A percentile compares a stretch with the other conserved stretches of the same genome.
Evolutionary conservation across 768 basidiomycete genomes (phyloP).

Genomic region (Suillus fuscotomentosus): DNA sequence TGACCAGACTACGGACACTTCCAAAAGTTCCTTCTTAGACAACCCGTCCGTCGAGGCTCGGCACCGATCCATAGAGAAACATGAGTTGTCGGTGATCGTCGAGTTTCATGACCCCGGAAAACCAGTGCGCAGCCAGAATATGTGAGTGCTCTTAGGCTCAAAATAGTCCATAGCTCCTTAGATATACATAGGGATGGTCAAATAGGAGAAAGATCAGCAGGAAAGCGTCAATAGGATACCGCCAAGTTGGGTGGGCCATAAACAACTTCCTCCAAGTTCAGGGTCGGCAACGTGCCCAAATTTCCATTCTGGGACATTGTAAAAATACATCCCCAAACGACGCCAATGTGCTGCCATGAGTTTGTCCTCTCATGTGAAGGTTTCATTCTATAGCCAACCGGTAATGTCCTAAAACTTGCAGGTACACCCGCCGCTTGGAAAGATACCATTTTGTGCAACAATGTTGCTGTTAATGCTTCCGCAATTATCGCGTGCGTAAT

Average conservation of each 20-base stretch:
- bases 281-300: not conserved
- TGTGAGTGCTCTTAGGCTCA: no score
- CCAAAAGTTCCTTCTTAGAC: not conserved
- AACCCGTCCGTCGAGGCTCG: not conserved
- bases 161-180: not conserved
- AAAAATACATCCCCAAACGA: not conserved
- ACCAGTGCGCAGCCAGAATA: not conserved
- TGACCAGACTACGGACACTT: not conserved
- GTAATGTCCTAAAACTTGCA: not conserved
- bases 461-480: not conserved
- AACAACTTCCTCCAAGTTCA: not conserved
- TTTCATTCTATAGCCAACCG: not conserved
- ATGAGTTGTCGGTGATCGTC: not conserved
- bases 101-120: not conserved
- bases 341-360: not conserved
- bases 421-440: no score
- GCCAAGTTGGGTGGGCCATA: not conserved
- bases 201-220: not conserved
- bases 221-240: not conserved
- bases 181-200: not conserved
- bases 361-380: not conserved
- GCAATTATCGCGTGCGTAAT: conserved; percentile 3
- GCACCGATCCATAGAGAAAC: not conserved
- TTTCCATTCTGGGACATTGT: not conserved
- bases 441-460: not conserved